Evolutionary conservation across 2,329 filamentous ascomycete species (phyloP).

Genomic region (Blastomyces parvus): DNA sequence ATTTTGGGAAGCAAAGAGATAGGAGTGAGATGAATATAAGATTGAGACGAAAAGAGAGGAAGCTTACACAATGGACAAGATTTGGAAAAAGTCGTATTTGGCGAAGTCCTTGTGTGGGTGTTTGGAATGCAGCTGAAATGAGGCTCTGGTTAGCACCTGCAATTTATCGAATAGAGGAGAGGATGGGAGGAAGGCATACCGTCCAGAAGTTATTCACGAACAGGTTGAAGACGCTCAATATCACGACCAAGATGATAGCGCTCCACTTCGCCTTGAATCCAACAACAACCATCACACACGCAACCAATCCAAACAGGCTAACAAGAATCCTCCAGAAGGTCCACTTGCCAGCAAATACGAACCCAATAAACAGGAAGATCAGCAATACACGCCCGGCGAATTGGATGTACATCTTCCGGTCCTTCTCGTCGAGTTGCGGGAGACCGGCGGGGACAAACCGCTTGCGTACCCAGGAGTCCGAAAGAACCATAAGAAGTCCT

Average conservation of each 20-base stretch:
- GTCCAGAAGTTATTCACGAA: slow-evolving; percentile 99
- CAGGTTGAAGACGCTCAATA: slow-evolving; percentile 92
- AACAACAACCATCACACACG: slow-evolving; percentile 96
- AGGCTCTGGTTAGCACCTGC: slow-evolving; percentile 15
- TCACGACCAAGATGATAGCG: slow-evolving; percentile 86
- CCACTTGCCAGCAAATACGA: slow-evolving; percentile 93
- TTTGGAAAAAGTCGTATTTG: slow-evolving; percentile 99
- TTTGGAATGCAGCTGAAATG: slow-evolving; percentile 76
- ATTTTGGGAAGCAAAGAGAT: neutral
- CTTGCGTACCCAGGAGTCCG: slow-evolving; percentile 97
- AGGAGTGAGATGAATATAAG: neutral
- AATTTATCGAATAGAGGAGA: neutral
- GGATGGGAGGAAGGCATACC: slow-evolving; percentile 47
- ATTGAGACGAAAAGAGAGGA: neutral
- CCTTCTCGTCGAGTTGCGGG: slow-evolving; percentile 93
- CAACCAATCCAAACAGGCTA: slow-evolving; percentile 73
- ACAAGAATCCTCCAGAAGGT: slow-evolving; percentile 78
- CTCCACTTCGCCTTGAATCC: slow-evolving; percentile 99
- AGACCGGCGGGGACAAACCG: slow-evolving; percentile 91
- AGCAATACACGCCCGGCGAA: slow-evolving; percentile 88
- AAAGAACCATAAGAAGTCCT: slow-evolving; percentile 93
- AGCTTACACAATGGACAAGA: slow-evolving; percentile 83
- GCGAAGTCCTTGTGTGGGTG: slow-evolving; percentile 99
- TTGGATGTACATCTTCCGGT: slow-evolving; percentile 99
- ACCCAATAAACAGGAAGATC: slow-evolving; percentile 96